phyloP scores from a whole-genome alignment of 2,329 filamentous ascomycete species.

The Westerdykella aurantiaca region DNA sequence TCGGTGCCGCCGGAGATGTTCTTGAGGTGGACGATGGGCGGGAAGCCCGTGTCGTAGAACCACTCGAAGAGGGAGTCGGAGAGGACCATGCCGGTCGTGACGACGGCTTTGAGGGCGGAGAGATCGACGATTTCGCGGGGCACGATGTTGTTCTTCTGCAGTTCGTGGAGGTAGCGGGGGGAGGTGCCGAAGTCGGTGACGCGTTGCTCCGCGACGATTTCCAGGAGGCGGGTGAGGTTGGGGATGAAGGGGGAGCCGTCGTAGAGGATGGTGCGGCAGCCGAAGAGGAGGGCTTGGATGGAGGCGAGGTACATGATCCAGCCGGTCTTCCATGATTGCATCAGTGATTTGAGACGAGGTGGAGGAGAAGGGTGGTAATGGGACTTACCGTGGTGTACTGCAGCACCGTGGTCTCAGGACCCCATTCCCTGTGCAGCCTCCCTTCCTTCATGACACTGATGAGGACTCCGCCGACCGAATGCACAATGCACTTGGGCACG shows the following conservation, averaged over 20 bases:
- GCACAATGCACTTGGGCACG: conserved; percentile 78
- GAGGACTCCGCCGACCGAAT: conserved; percentile 62
- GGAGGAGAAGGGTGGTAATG: too few relatives aligned
- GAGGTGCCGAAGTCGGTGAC: conserved; percentile 71
- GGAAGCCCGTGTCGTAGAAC: conserved; percentile 70
- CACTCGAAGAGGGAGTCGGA: conserved; percentile 73
- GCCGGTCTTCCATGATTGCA: conserved; percentile 20
- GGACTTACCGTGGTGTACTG: conserved; percentile 52
- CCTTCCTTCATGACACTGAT: conserved; percentile 59
- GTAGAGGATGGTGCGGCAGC: conserved; percentile 63
- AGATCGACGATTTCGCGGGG: conserved; percentile 61
- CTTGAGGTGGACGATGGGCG: conserved; percentile 57
- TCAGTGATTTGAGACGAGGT: neutral
- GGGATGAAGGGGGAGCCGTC: conserved; percentile 78
- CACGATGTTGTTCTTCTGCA: conserved; percentile 58
- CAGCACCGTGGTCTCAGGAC: conserved; percentile 41
- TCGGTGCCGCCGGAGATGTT: conserved; percentile 78
- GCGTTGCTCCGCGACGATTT: conserved; percentile 55
- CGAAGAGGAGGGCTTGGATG: conserved; percentile 54
- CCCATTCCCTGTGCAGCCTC: conserved; percentile 46
- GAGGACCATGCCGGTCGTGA: conserved; percentile 76
- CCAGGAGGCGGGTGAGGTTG: conserved; percentile 57
- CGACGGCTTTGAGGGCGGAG: conserved; percentile 55
- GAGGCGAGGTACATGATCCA: conserved; percentile 83
- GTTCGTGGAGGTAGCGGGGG: conserved; percentile 69